A percentile compares a stretch with the other conserved stretches of the same genome.
These are phyloP conservation scores for Paecilomyces sp. DNA, from an alignment of 2,329 filamentous ascomycete genomes.

Conservation along the genomic window DNA sequence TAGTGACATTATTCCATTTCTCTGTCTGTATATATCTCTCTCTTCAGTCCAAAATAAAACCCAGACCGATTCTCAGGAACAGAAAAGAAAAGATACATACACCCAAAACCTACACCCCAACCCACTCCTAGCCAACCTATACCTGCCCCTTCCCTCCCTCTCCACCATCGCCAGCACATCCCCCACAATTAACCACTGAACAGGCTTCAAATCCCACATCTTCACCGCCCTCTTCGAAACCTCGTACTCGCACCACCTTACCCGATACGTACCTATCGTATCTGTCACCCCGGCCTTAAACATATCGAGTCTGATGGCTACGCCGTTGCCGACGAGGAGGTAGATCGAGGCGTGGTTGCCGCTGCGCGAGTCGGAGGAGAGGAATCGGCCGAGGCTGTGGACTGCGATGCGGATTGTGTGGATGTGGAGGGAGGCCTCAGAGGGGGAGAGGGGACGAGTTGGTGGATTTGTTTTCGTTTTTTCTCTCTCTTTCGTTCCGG, in stretches of 20 bases:
- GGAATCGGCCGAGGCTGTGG: conserved; percentile 5
- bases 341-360: conserved; percentile 7
- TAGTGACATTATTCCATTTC: neutral
- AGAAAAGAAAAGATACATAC: neutral
- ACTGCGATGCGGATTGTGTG: conserved; percentile 6
- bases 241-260: neutral
- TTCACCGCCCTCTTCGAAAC: neutral
- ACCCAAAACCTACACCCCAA: neutral
- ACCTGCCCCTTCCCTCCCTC: neutral
- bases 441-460: neutral
- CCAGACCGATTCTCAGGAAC: neutral
- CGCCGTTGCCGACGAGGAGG: conserved; percentile 1
- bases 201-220: conserved; percentile 1
- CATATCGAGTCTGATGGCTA: conserved; percentile 5
- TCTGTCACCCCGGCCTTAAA: conserved; percentile 4
- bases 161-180: neutral
- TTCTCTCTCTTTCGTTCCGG: no score
- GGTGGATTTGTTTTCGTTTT: neutral
- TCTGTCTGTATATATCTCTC: neutral
- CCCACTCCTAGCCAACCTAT: neutral
- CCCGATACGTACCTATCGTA: conserved; percentile 2
- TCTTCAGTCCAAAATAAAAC: neutral
- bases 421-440: neutral
- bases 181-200: neutral
- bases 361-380: conserved; percentile 8